These are phyloP conservation scores for Moricandia moricandioides DNA, from an alignment of 345 rosid species.

Conservation along the genomic window DNA sequence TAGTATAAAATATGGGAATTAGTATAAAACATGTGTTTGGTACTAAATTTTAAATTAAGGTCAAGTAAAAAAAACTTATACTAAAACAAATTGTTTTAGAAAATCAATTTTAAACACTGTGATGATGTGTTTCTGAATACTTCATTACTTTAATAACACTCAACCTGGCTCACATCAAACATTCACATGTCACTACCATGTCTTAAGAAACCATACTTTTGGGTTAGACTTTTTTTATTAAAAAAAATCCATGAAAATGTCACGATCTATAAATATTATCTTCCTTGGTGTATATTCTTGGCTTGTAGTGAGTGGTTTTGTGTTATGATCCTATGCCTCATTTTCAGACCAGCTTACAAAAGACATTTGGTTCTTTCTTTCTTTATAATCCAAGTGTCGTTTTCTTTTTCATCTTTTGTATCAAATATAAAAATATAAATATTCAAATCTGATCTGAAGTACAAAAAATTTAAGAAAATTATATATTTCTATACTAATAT, in stretches of 20 bases:
- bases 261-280: not conserved
- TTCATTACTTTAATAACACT: not conserved
- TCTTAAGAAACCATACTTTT: not conserved
- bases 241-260: not conserved
- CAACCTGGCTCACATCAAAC: not conserved
- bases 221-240: not conserved
- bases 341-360: slow-evolving; percentile 34
- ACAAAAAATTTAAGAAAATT: no score
- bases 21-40: not conserved
- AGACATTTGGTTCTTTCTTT: slow-evolving; percentile 16
- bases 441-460: no score
- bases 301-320: slow-evolving; percentile 27
- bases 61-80: no score
- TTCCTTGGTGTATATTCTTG: slow-evolving; percentile 25
- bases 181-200: not conserved
- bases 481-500: no score
- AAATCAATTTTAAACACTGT: not conserved
- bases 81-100: not conserved
- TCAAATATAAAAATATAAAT: no score
- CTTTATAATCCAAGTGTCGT: slow-evolving; percentile 26
- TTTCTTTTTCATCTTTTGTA: no score
- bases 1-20: not conserved
- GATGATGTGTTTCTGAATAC: not conserved
- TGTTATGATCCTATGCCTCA: slow-evolving; percentile 31
- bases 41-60: not conserved